These are phyloP conservation scores for Obba rivulosa DNA, from an alignment of 768 basidiomycete species.

Conservation along the genomic window DNA sequence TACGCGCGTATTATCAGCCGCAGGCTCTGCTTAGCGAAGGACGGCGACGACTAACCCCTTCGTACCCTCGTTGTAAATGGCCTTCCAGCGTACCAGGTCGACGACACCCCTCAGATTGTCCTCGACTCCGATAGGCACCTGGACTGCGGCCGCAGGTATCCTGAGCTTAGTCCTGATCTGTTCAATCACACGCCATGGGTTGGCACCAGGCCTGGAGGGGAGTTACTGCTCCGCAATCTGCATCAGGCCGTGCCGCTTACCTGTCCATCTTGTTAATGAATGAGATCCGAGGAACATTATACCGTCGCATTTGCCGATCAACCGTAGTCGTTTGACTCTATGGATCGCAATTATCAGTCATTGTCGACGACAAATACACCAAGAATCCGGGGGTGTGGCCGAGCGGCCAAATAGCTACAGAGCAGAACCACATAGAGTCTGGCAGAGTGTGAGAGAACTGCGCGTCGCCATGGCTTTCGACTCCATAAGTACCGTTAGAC, in stretches of 20 bases:
- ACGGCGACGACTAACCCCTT: conserved; percentile 71
- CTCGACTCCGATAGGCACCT: conserved; percentile 91
- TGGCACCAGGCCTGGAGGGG: conserved; percentile 79
- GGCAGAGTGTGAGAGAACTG: no score
- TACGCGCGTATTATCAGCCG: conserved; percentile 23
- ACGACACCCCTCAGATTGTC: conserved; percentile 86
- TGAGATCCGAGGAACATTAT: conserved; percentile 91
- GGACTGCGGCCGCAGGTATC: conserved; percentile 91
- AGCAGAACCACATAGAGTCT: no score
- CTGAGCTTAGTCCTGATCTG: conserved; percentile 91
- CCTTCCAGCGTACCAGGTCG: conserved; percentile 91
- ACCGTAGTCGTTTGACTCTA: conserved; percentile 99
- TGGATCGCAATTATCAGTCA: neutral
- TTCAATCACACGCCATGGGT: conserved; percentile 90
- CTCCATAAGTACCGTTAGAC: no score
- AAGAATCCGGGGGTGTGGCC: no score
- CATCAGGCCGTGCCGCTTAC: conserved; percentile 30
- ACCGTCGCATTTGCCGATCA: conserved; percentile 97
- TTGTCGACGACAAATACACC: no score
- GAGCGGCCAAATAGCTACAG: no score
- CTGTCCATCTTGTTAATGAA: conserved; percentile 99
- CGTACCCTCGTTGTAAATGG: conserved; percentile 88
- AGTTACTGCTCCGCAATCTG: neutral
- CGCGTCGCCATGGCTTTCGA: no score
- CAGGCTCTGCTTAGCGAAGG: neutral